Base-by-base conservation (phyloP, 129 eudicot genomes). In the carrot (Daucus carota) region DNA sequence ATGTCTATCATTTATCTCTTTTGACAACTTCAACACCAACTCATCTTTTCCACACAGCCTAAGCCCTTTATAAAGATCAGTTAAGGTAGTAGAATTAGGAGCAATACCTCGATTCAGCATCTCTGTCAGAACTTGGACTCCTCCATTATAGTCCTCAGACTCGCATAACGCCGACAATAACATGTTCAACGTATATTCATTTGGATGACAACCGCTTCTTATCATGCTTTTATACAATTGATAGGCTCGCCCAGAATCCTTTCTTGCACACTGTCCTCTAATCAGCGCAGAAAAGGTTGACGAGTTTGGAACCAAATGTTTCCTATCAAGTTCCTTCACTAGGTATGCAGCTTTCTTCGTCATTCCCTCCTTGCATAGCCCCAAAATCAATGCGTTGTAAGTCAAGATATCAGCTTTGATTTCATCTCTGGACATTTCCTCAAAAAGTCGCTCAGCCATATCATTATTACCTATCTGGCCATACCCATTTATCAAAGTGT, bases 201-300 rank as follows among this genome's bases (percentile, higher is more conserved):
- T 90, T 31, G 98, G 98, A 52, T 79, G 86, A 84, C 87, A 88
- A 50, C 90, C 91, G 63, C 86, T 85, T 83, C 85, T 81, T 78
- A 88, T 76, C 98, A 90, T 93, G 73, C 92, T 87, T 81, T 85
- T 87, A 73, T 87, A 90, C 66, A 93, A 74, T 48, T 87, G 86
- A 76, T 84, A 81, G 17, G 92, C 98, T 6, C 95, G 87, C 26
- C 84, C 92, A 1, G 92, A 81, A 40, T 93, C 90, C 81, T 84
- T 87, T 72, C 83, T 84, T 45, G 62, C 84, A 78, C 98, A 90
- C 47, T 93, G 93, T 75, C 97, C 98, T 26, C 34, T 81, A 76
- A 88, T 93, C 72, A 93, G 96, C 28, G 98, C 98, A 24, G 87
- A 85, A 79, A 85, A 90, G 36, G 97, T 93, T 15, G 96, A 87